These are phyloP conservation scores for Senna tora DNA, from an alignment of 306 rosid genomes.

Conservation along the genomic window DNA sequence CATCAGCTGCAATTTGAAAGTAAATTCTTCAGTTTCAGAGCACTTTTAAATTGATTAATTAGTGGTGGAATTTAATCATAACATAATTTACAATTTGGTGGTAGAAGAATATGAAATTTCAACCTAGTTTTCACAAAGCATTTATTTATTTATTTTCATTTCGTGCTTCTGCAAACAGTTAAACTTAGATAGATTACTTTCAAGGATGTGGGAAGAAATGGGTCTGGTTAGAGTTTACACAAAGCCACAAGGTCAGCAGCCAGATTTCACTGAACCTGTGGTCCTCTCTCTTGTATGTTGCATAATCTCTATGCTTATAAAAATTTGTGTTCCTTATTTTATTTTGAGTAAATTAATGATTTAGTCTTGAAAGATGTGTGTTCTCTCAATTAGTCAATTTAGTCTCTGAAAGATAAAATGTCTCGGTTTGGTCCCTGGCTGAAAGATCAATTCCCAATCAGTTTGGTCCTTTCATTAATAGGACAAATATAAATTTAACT, in stretches of 20 bases:
- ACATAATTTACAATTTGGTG: background rate
- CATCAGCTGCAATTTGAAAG: conserved; percentile 95
- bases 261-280: conserved; percentile 90
- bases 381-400: no score
- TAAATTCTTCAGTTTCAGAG: conserved; percentile 38
- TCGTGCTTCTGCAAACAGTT: conserved; percentile 61
- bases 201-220: conserved; percentile 99
- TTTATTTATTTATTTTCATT: background rate
- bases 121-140: background rate
- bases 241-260: conserved; percentile 99
- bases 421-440: no score
- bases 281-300: conserved; percentile 91
- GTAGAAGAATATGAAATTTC: background rate
- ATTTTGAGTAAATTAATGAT: no score
- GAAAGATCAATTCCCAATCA: no score
- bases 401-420: no score
- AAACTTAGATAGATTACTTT: conserved; percentile 92
- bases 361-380: no score
- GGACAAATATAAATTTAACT: no score
- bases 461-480: no score
- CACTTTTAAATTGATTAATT: background rate
- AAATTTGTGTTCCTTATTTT: background rate
- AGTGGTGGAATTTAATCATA: background rate
- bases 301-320: conserved; percentile 15
- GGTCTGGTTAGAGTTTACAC: conserved; percentile 98